Base-by-base conservation (phyloP, 176 grass and related monocot species). In the Oryza coarctata region DNA sequence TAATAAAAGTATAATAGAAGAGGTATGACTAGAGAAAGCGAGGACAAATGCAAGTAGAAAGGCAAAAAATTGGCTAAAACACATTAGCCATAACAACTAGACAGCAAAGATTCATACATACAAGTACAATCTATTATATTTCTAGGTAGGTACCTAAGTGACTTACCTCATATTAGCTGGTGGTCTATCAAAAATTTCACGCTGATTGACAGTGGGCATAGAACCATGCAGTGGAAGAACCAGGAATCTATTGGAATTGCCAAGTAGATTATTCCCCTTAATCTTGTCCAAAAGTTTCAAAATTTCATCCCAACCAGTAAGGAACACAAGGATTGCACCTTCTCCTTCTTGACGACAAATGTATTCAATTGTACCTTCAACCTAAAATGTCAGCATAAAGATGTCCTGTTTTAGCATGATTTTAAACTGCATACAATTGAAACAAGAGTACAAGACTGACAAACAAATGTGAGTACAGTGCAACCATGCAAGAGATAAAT, bases 291-390 rank as follows among this genome's bases (percentile, higher is more conserved):
- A 68, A 79, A 98, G 90, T 81, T 94, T 94, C 10, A 92, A 94
- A 87, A 98, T 98, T 82, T 94, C 95, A 86, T 98, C 95, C 95
- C 95, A 98, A 66, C 95, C 92, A 58, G 92, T 98, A 79, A 98
- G 89, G 62, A 98, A 98, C 27, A 98, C 92, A 81, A 98, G 95
- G 74, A 98, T 98, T 40, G 95, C 95, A 79, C 92, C 95, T 63
- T 98, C 87, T 34, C 83, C 86, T 91, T 98, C 95, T 65, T 89
- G 71, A 28, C 82, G 84, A 78, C 92, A 98, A 75, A 98, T 91
- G 83, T 93, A 84, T 69, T 98, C 92, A 30, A 98, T 91, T 71
- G 92, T 91, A 75, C 73, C 86, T 90, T 94, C 95, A 85, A 98
- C 95, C 95, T 98, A 86, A 71, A 84, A 70, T 82, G 30, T 32